These are phyloP conservation scores for Sarcomyxa edulis DNA, from an alignment of 768 basidiomycete genomes.

Conservation along the genomic window DNA sequence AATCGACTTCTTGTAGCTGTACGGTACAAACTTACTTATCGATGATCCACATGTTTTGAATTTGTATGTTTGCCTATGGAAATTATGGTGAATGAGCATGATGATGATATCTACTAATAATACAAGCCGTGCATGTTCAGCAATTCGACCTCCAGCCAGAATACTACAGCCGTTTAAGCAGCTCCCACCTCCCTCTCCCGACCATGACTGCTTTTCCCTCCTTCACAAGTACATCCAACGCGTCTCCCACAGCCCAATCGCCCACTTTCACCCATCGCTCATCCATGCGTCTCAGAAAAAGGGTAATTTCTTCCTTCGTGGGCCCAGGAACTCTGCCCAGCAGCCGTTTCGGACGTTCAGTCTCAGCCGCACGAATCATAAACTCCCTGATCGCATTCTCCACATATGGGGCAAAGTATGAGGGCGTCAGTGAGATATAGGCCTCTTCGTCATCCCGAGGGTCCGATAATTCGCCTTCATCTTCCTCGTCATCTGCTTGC, in stretches of 20 bases:
- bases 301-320: constrained; percentile 41
- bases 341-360: constrained; percentile 3
- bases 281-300: constrained; percentile 41
- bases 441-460: constrained; percentile 56
- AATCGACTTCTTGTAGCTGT: too few relatives aligned
- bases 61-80: too few relatives aligned
- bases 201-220: constrained; percentile 32
- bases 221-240: constrained; percentile 40
- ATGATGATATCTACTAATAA: too few relatives aligned
- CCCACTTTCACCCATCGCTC: constrained; percentile 64
- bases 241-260: constrained; percentile 59
- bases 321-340: constrained; percentile 12
- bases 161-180: too few relatives aligned
- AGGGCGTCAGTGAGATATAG: constrained; percentile 56
- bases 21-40: too few relatives aligned
- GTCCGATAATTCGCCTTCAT: constrained; percentile 52
- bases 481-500: constrained; percentile 28
- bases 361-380: constrained; percentile 12
- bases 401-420: constrained; percentile 42
- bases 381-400: constrained; percentile 37
- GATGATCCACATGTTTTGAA: too few relatives aligned
- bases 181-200: constrained; percentile 34
- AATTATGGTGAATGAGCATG: too few relatives aligned
- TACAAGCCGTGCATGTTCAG: too few relatives aligned
- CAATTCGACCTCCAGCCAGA: too few relatives aligned